Base-by-base conservation (phyloP, 306 rosid genomes). In the Prunus padus region DNA sequence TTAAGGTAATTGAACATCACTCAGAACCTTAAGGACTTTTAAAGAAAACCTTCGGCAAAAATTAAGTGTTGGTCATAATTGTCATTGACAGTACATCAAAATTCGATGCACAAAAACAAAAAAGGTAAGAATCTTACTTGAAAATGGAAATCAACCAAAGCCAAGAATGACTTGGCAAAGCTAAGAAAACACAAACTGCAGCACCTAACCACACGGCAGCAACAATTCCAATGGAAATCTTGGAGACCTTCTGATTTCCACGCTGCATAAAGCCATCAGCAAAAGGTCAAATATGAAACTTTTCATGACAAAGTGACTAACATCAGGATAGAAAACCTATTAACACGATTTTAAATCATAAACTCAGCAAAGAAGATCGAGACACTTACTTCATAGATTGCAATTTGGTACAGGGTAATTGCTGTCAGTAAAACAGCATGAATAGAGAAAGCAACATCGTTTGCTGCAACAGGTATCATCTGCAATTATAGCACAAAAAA, bases 391-490 rank as follows among this genome's bases (percentile, higher is more conserved):
- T 92, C 96, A 67, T 92, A 92, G 37, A 87, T 84, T 69, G 82
- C 80, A 69, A 87, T 82, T 80, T 92, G 98, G 83, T 80, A 79
- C 81, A 90, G 84, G 66, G 80, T 79, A 77, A 89, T n/a, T 77
- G 88, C 89, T 3, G 92, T 87, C 49, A 93, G 31, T 18, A 93
- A 67, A 79, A 93, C 96, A 49, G 95, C 91, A 67, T 93, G 96
- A 52, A 12, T 13, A 22, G 98, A 93, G 77, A 93, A 93, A 45
- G 94, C 95, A 44, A 90, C 95, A 77, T 93, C 98, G 67, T 90
- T 93, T 51, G 92, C 87, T 44, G 96, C 98, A 22, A 93, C 96
- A 2, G 96, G 98, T 82, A 93, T 93, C 98, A 93, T 93, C 96
- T 93, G 83, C 59, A 82, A 80, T 25, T 30, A 26, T 44, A 47